phyloP scores from a whole-genome alignment of 2,329 filamentous ascomycete genomes.

The Nemania serpens region DNA sequence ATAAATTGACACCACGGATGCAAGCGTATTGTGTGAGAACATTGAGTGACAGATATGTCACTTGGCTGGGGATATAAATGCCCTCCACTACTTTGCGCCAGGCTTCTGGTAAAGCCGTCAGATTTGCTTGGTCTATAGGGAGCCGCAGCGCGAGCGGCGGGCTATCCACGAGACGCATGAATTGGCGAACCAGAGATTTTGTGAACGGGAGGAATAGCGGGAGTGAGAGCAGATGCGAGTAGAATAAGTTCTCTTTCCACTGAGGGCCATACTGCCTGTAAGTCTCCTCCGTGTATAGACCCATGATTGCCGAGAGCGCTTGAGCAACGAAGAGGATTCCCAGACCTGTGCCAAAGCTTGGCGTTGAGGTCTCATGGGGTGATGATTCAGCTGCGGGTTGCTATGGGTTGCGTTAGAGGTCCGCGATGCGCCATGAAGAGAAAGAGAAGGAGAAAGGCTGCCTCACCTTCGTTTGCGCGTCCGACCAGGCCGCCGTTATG shows the following conservation, averaged over 20 bases:
- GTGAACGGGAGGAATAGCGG: conserved; percentile 76
- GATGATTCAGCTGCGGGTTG: conserved; percentile 33
- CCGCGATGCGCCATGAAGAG: background rate
- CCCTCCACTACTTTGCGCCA: conserved; percentile 46
- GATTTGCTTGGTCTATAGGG: conserved; percentile 38
- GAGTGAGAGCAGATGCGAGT: conserved; percentile 77
- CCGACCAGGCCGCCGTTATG: conserved; percentile 85
- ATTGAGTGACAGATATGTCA: conserved; percentile 74
- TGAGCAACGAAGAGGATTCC: conserved; percentile 85
- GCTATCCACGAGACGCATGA: conserved; percentile 65
- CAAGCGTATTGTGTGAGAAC: conserved; percentile 92
- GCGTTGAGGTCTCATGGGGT: conserved; percentile 34
- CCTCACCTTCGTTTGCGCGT: conserved; percentile 79
- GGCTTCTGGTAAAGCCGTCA: conserved; percentile 44
- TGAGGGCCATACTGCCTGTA: conserved; percentile 85
- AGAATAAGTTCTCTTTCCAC: conserved; percentile 97
- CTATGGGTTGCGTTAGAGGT: conserved; percentile 37
- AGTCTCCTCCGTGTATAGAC: conserved; percentile 89
- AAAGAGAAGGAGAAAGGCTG: background rate
- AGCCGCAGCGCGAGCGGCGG: conserved; percentile 58
- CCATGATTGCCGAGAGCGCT: conserved; percentile 89
- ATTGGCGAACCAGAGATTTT: conserved; percentile 67
- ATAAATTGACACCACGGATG: conserved; percentile 93
- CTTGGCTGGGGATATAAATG: conserved; percentile 65
- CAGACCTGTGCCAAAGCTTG: conserved; percentile 70